Conservation (phyloP, 306 rosid species). For the Abrus precatorius region DNA sequence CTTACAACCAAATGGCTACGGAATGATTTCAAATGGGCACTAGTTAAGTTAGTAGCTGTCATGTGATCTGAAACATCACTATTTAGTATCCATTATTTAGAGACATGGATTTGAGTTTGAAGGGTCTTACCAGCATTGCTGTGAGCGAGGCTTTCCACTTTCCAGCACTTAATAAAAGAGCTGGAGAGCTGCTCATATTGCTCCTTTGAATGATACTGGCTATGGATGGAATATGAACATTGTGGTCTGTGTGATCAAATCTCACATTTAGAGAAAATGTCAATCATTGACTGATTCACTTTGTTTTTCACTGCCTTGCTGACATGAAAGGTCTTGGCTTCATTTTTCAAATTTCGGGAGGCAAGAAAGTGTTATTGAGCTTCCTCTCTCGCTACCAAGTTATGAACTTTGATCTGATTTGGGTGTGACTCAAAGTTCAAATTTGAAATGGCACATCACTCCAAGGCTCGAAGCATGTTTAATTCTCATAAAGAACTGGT, state of each 20-base stretch:
- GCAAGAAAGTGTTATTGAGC: neutral
- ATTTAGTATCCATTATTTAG: neutral
- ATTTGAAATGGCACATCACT: neutral
- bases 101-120: conserved; percentile 6
- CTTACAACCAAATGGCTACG: neutral
- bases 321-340: conserved; percentile 3
- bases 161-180: neutral
- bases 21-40: conserved; percentile 8
- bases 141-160: neutral
- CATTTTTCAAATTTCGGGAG: neutral
- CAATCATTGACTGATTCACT: neutral
- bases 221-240: neutral
- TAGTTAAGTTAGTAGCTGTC: neutral
- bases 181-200: neutral
- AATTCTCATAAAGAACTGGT: neutral
- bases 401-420: neutral
- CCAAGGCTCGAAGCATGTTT: neutral
- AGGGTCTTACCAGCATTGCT: neutral
- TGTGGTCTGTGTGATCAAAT: neutral
- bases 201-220: neutral
- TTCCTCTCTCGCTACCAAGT: neutral
- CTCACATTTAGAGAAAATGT: neutral
- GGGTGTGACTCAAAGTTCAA: neutral
- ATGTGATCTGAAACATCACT: neutral
- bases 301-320: neutral